These are phyloP conservation scores for Lentinus polychrous DNA, from an alignment of 1,284 basidiomycete genomes.

Conservation along the genomic window DNA sequence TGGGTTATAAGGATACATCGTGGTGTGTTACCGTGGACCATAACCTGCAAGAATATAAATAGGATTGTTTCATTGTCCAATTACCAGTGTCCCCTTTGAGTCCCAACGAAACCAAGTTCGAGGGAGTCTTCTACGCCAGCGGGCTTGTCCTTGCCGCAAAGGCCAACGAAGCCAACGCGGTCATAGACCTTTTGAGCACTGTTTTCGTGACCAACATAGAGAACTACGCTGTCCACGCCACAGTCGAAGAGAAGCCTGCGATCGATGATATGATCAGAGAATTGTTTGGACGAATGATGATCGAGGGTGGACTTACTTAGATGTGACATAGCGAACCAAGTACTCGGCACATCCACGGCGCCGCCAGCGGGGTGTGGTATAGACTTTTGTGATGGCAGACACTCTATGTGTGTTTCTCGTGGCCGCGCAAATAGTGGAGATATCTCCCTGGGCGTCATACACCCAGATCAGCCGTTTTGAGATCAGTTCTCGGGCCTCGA, in stretches of 20 bases:
- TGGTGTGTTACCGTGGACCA: neutral
- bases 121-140: slow-evolving; percentile 34
- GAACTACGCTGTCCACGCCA: slow-evolving; percentile 34
- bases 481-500: slow-evolving; percentile 38
- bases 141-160: slow-evolving; percentile 33
- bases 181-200: slow-evolving; percentile 41
- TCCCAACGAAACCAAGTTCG: slow-evolving; percentile 38
- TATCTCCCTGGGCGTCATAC: slow-evolving; percentile 33
- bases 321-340: slow-evolving; percentile 37
- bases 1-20: neutral
- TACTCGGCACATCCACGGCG: slow-evolving; percentile 39
- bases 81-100: slow-evolving; percentile 39
- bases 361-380: slow-evolving; percentile 36
- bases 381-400: slow-evolving; percentile 45
- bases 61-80: neutral
- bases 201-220: slow-evolving; percentile 43
- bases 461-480: slow-evolving; percentile 37
- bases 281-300: slow-evolving; percentile 5
- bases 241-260: slow-evolving; percentile 29
- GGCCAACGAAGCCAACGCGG: slow-evolving; percentile 39
- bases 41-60: too few relatives aligned
- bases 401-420: slow-evolving; percentile 37
- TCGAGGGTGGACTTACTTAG: slow-evolving; percentile 23
- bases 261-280: slow-evolving; percentile 8
- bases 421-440: slow-evolving; percentile 41